These are phyloP conservation scores for Hortiboletus flavorubellus DNA, from an alignment of 768 basidiomycete species.

Conservation along the genomic window DNA sequence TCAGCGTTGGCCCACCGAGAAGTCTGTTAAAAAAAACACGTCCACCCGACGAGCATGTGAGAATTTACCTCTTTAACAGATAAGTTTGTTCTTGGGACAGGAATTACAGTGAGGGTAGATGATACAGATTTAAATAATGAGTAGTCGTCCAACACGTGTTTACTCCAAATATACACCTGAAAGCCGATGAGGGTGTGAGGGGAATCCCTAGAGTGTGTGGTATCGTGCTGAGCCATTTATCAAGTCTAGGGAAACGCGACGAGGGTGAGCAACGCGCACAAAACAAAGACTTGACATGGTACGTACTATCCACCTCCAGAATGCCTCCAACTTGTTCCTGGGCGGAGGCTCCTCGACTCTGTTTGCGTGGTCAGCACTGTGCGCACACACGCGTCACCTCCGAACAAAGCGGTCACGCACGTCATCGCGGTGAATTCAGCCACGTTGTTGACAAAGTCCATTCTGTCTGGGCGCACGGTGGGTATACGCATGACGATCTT, in stretches of 20 bases:
- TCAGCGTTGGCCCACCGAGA: too few species aligned
- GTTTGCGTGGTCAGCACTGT: background rate
- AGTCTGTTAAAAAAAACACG: too few species aligned
- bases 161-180: background rate
- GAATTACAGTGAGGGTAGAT: background rate
- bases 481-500: conserved; percentile 15
- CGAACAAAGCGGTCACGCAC: conserved; percentile 1
- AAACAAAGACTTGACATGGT: background rate
- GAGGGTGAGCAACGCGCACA: background rate
- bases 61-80: too few species aligned
- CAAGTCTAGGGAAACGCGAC: conserved; percentile 5
- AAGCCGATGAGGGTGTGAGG: background rate
- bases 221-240: background rate
- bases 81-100: too few species aligned
- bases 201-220: background rate
- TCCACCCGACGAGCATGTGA: background rate
- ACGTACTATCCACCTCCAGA: conserved; percentile 31
- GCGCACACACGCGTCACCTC: too few species aligned
- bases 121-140: background rate
- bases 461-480: conserved; percentile 8
- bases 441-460: conserved; percentile 27
- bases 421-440: conserved; percentile 29
- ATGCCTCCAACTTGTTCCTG: conserved; percentile 23
- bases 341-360: conserved; percentile 29
- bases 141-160: too few species aligned